These are phyloP conservation scores for Dionaea muscipula DNA, from an alignment of 179 eudicot species.

Conservation along the genomic window DNA sequence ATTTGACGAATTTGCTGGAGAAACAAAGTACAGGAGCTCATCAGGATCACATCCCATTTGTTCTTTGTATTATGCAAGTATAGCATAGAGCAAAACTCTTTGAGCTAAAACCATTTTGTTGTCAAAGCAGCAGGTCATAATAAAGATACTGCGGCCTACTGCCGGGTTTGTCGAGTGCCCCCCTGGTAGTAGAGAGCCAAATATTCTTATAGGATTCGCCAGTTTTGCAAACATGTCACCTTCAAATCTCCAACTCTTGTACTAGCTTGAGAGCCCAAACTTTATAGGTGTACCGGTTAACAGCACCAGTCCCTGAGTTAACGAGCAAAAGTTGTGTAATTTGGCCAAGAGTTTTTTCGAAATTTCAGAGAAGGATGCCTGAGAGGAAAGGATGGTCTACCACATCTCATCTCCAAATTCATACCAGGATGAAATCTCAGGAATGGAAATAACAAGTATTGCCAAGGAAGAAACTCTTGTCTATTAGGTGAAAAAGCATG, in stretches of 20 bases:
- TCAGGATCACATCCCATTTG: background rate
- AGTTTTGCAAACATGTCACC: background rate
- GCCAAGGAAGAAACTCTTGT: no score
- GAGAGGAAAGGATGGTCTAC: no score
- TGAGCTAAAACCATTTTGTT: background rate
- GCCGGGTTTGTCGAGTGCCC: background rate
- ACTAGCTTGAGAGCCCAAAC: background rate
- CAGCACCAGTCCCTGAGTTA: background rate
- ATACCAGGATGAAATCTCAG: no score
- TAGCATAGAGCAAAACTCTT: background rate
- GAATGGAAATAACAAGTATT: no score
- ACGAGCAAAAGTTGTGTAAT: background rate
- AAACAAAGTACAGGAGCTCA: background rate
- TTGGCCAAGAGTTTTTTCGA: background rate
- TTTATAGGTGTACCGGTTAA: background rate
- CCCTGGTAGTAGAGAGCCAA: background rate
- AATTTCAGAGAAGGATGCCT: background rate
- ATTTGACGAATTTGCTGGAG: background rate
- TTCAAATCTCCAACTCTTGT: background rate
- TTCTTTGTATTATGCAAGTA: background rate
- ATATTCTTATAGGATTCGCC: background rate
- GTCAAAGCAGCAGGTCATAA: background rate
- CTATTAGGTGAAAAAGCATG: no score
- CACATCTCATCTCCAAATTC: no score
- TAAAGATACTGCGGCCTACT: background rate